Percentiles rank a stretch among this genome's conserved stretches.
These are phyloP conservation scores for Circinella minor DNA, from an alignment of 371 early-diverging fungal species.

Conservation along the genomic window DNA sequence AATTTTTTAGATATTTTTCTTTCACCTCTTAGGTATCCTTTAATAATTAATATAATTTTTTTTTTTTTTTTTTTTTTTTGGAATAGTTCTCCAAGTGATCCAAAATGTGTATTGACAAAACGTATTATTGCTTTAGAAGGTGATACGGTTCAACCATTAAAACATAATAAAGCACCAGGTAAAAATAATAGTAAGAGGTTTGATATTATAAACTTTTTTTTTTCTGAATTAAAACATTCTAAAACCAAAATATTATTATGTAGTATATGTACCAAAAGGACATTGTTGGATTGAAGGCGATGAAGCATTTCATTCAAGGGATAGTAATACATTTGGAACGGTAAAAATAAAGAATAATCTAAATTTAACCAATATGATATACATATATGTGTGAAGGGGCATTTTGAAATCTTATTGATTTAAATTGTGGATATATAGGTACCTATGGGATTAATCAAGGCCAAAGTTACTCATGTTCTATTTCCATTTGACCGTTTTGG, in stretches of 20 bases:
- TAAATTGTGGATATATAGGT: constrained; percentile 37
- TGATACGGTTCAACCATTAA: constrained; percentile 76
- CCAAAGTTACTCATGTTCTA: constrained; percentile 63
- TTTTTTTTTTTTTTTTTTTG: not conserved
- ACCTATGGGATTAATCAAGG: constrained; percentile 71
- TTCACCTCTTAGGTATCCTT: not conserved
- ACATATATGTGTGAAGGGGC: not conserved
- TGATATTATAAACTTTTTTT: no score
- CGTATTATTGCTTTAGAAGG: constrained; percentile 87
- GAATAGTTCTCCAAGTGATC: constrained; percentile 72
- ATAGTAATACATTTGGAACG: constrained; percentile 89
- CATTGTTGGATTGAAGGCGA: constrained; percentile 95
- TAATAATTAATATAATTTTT: not conserved
- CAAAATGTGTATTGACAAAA: constrained; percentile 75
- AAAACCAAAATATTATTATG: not conserved
- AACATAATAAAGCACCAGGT: constrained; percentile 28
- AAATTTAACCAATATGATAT: not conserved
- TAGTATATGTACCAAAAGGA: constrained; percentile 79
- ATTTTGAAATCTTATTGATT: not conserved
- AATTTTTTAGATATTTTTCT: not conserved
- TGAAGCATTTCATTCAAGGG: constrained; percentile 83
- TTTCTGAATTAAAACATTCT: no score
- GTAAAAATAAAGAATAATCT: constrained; percentile 37
- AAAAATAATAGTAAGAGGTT: not conserved
- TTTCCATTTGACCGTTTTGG: constrained; percentile 78